These are phyloP conservation scores for Podospora australis DNA, from an alignment of 495 filamentous ascomycete species.

Conservation along the genomic window DNA sequence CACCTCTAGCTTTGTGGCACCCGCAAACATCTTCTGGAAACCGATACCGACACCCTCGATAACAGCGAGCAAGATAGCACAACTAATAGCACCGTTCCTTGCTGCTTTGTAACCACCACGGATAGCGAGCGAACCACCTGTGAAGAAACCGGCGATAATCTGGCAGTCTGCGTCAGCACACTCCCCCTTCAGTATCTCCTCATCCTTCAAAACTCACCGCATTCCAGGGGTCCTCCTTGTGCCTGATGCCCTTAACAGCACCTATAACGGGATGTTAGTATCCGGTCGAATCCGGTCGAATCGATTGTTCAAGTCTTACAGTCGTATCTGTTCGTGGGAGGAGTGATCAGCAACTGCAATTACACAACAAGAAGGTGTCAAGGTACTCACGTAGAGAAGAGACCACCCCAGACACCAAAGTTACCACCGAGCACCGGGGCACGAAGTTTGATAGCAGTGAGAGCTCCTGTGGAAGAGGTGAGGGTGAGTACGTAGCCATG, in stretches of 20 bases:
- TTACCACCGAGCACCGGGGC: constrained; percentile 95
- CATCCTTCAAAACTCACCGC: no score
- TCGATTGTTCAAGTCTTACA: no score
- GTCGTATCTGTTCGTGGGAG: no score
- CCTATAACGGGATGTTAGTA: no score
- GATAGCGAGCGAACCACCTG: constrained; percentile 83
- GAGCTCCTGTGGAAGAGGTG: no score
- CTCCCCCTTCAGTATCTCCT: no score
- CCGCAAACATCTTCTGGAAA: constrained; percentile 93
- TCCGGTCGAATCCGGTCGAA: no score
- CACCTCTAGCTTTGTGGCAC: constrained; percentile 80
- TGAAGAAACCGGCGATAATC: constrained; percentile 94
- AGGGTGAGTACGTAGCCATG: no score
- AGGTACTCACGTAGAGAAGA: constrained; percentile 93
- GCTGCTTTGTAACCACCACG: constrained; percentile 84
- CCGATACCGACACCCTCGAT: constrained; percentile 98
- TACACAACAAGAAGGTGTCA: no score
- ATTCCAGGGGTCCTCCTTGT: constrained; percentile 98
- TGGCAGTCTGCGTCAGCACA: no score
- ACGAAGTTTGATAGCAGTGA: constrained; percentile 95
- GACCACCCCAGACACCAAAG: constrained; percentile 89
- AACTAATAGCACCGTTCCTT: constrained; percentile 90
- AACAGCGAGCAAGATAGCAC: constrained; percentile 85
- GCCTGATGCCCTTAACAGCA: constrained; percentile 88
- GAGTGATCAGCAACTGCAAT: no score